These are phyloP conservation scores for Rhizopogon vulgaris DNA, from an alignment of 768 basidiomycete genomes.

Conservation along the genomic window DNA sequence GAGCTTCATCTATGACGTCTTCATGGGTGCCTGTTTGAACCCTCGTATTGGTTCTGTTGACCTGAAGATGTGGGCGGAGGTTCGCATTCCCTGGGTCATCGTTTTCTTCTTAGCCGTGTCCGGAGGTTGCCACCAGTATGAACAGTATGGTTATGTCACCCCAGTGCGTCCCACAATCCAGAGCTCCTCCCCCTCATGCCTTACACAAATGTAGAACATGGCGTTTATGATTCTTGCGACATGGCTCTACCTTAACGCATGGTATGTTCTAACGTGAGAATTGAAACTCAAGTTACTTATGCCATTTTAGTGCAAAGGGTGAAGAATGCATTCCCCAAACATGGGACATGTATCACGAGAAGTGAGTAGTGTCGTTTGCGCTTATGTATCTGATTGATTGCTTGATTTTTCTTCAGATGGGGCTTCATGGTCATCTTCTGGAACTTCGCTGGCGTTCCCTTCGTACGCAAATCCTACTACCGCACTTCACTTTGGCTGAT, in stretches of 20 bases:
- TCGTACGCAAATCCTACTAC: conserved; percentile 46
- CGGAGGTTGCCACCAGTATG: conserved; percentile 94
- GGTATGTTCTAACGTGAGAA: conserved; percentile 35
- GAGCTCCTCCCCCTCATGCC: background rate
- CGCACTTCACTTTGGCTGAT: background rate
- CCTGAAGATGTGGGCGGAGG: conserved; percentile 98
- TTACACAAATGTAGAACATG: conserved; percentile 64
- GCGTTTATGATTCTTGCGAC: conserved; percentile 94
- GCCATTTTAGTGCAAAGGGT: conserved; percentile 63
- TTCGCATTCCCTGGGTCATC: conserved; percentile 94
- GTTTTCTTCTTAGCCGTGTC: conserved; percentile 91
- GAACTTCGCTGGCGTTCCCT: conserved; percentile 92
- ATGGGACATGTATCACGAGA: conserved; percentile 99
- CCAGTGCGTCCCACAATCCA: conserved; percentile 46
- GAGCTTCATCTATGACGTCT: conserved; percentile 89
- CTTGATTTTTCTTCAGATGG: conserved; percentile 42
- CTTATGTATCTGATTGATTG: background rate
- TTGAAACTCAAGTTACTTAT: background rate
- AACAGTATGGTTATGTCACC: conserved; percentile 85
- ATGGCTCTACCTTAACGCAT: conserved; percentile 95
- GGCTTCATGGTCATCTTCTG: conserved; percentile 98
- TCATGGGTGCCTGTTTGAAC: conserved; percentile 95
- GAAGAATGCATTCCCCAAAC: conserved; percentile 95
- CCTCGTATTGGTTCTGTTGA: conserved; percentile 89
- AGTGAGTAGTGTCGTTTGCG: conserved; percentile 37